Base-by-base conservation (phyloP, 2,329 filamentous ascomycete genomes). In the Scedosporium minutisporum region DNA sequence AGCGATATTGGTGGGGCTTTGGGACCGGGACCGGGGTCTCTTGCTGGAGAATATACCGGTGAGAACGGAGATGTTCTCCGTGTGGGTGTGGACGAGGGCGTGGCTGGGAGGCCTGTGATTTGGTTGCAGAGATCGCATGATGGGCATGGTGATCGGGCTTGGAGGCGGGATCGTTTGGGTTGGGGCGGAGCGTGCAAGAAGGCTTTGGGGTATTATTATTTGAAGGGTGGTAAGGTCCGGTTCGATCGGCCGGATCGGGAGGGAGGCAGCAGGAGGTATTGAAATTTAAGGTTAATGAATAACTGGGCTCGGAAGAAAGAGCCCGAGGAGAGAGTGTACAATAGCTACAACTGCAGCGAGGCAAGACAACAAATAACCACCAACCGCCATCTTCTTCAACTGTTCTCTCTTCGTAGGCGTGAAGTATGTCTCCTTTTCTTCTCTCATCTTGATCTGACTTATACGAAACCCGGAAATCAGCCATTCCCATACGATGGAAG, bases 171-270 rank as follows among this genome's bases (percentile, higher is more conserved):
- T 61, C 70, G 75, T 69, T 66, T 82, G 7, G 80, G 80, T 1
- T 82, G 79, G 80, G 60, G 65, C 21, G 79, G 80, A 2, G 80
- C 79, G 0, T 71, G 75, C 41, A 77, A 75, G 71, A 73, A 74
- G 62, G 73, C 78, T 33, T 69, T 75, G 46, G 71, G 74, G 59
- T 74, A 72, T 65, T 75, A 74, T 55, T 57, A 41, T 12, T 48
- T 60, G 10, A 48, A 46, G 38, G 67, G 57, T 23, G 38, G 51
- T 2, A 62, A 58, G 44, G 55, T 64, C 16, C 60, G 63, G 6
- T 64, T 64, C 21, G 21, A 53, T 10, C 51, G 61, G 6, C 63
- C 63, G 5, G 60, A 16, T 1, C 12, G 7, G 46, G 41, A 6
- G 60, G 53, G 21, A 18, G n/a, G n/a, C n/a, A 57, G 25, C 6